A percentile compares a stretch with the other conserved stretches of the same genome.
Conservation (phyloP, 2,329 filamentous ascomycete species). For the Raffaelea ambrosiae region DNA sequence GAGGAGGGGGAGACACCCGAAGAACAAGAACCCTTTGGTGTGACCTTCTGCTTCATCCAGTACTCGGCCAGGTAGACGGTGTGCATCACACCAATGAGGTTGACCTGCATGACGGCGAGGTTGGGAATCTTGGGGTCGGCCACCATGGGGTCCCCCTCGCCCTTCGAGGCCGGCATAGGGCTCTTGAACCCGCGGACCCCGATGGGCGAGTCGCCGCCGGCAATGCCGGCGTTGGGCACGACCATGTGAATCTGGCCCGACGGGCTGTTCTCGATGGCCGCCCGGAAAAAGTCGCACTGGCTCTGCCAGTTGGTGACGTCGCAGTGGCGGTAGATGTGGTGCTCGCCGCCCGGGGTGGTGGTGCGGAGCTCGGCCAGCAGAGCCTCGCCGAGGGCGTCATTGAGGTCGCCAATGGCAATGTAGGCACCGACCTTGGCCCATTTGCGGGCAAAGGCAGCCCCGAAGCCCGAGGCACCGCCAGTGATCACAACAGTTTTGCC, state of each 20-base stretch:
- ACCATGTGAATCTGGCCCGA: conserved; percentile 51
- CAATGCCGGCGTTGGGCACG: conserved; percentile 58
- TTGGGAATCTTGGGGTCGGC: conserved; percentile 34
- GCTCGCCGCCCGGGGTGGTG: conserved; percentile 30
- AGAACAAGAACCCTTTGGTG: no score
- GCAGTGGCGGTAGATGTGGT: conserved; percentile 49
- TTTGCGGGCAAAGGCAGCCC: conserved; percentile 40
- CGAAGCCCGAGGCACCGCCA: conserved; percentile 54
- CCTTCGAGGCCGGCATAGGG: conserved; percentile 20
- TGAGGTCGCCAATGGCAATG: conserved; percentile 56
- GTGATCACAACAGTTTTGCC: conserved; percentile 54
- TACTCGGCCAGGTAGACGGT: conserved; percentile 55
- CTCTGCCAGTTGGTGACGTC: conserved; percentile 58
- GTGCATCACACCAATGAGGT: conserved; percentile 54
- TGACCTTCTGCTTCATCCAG: conserved; percentile 40
- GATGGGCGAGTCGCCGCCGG: conserved; percentile 22
- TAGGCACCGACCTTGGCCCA: conserved; percentile 50
- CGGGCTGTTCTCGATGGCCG: conserved; percentile 43
- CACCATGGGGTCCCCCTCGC: conserved; percentile 23
- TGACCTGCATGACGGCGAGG: conserved; percentile 49
- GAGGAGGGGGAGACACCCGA: no score
- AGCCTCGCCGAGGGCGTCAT: conserved; percentile 41
- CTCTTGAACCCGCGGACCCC: conserved; percentile 32
- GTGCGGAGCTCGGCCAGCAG: conserved; percentile 43
- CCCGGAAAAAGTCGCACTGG: conserved; percentile 54